Percentiles rank a stretch among this genome's conserved stretches.
phyloP scores from a whole-genome alignment of 2,329 filamentous ascomycete species.

The Neurospora sp. region DNA sequence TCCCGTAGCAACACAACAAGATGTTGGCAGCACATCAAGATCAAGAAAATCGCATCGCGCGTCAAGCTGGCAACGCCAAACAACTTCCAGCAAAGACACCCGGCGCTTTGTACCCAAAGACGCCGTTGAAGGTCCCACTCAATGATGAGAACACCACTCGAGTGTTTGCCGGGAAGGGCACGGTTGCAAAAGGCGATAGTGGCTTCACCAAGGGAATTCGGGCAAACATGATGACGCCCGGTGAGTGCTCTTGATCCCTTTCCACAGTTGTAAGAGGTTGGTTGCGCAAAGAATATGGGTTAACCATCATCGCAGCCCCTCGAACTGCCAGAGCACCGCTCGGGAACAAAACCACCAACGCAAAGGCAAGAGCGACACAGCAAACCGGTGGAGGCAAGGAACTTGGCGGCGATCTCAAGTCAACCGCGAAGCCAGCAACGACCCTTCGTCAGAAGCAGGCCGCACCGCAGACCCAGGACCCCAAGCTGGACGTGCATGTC shows the following conservation, averaged over 20 bases:
- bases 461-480: slow-evolving; percentile 38
- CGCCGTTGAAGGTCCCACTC: slow-evolving; percentile 64
- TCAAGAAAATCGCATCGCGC: slow-evolving; percentile 77
- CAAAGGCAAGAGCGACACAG: slow-evolving; percentile 55
- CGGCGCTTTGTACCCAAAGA: slow-evolving; percentile 65
- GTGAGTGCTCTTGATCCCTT: slow-evolving; percentile 38
- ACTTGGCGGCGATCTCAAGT: slow-evolving; percentile 48
- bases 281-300: neutral
- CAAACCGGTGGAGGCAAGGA: slow-evolving; percentile 53
- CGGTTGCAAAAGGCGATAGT: slow-evolving; percentile 39
- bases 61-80: slow-evolving; percentile 63
- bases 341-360: slow-evolving; percentile 94
- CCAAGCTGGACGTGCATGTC: slow-evolving; percentile 54
- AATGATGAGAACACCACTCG: slow-evolving; percentile 77
- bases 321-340: slow-evolving; percentile 64
- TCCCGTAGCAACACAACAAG: slow-evolving; percentile 1
- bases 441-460: slow-evolving; percentile 50
- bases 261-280: neutral
- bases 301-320: slow-evolving; percentile 34
- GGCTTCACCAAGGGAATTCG: slow-evolving; percentile 46
- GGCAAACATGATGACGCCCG: slow-evolving; percentile 68
- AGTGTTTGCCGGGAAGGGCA: slow-evolving; percentile 44
- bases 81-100: slow-evolving; percentile 68
- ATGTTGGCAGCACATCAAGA: slow-evolving; percentile 75
- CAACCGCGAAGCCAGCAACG: slow-evolving; percentile 43